A percentile compares a stretch with the other conserved stretches of the same genome.
Conservation (phyloP, 2,329 filamentous ascomycete genomes). For the Xylaria sp. region DNA sequence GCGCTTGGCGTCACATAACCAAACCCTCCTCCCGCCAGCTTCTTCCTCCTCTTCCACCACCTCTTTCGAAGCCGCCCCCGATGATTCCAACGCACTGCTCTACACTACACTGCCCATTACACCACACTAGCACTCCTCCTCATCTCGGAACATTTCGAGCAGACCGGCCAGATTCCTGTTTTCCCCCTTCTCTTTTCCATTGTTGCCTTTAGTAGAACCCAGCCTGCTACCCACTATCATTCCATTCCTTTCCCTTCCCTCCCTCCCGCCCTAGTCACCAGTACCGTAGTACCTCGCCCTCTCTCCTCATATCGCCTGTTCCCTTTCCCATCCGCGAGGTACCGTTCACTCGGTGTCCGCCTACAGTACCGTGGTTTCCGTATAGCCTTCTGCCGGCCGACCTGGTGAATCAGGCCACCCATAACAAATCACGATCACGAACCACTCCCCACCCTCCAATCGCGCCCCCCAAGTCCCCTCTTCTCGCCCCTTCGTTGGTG, state of each 20-base stretch:
- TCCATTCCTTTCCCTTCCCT: background rate
- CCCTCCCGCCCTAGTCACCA: background rate
- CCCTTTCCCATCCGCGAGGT: background rate
- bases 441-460: slow-evolving; percentile 10
- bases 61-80: slow-evolving; percentile 6
- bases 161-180: background rate
- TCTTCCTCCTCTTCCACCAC: slow-evolving; percentile 13
- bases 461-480: slow-evolving; percentile 1
- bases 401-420: slow-evolving; percentile 25
- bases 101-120: background rate
- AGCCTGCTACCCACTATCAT: slow-evolving; percentile 2
- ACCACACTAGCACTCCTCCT: background rate
- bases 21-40: slow-evolving; percentile 32
- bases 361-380: slow-evolving; percentile 3
- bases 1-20: slow-evolving; percentile 40
- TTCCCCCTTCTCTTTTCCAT: background rate
- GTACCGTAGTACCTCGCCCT: slow-evolving; percentile 1
- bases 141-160: slow-evolving; percentile 13
- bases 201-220: slow-evolving; percentile 2
- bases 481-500: slow-evolving; percentile 11
- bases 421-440: slow-evolving; percentile 19
- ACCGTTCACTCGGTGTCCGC: slow-evolving; percentile 18
- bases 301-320: slow-evolving; percentile 4
- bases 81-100: background rate
- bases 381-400: slow-evolving; percentile 5